A percentile compares a stretch with the other conserved stretches of the same genome.
These are phyloP conservation scores for Leonotis leonurus DNA, from an alignment of 257 asterid species.

Conservation along the genomic window DNA sequence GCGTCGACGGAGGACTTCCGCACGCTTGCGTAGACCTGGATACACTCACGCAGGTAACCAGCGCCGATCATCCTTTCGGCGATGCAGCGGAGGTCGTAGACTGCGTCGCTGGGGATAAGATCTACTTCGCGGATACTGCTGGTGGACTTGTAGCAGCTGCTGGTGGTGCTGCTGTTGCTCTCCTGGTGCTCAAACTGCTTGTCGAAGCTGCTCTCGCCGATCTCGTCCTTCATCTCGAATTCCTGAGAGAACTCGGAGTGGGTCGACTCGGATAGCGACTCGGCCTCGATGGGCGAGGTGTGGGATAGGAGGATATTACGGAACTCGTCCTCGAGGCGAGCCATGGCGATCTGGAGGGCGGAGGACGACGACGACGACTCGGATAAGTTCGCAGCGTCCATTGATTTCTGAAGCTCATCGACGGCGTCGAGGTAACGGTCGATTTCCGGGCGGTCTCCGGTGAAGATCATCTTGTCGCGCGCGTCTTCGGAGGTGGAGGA, in stretches of 20 bases:
- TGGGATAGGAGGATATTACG: slow-evolving; percentile 66
- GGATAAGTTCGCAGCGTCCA: slow-evolving; percentile 37
- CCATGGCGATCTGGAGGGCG: slow-evolving; percentile 90
- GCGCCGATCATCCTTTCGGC: slow-evolving; percentile 78
- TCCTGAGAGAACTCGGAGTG: slow-evolving; percentile 36
- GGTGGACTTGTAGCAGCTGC: slow-evolving; percentile 40
- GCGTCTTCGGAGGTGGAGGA: slow-evolving; percentile 69
- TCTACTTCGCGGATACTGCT: slow-evolving; percentile 67
- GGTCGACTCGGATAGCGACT: slow-evolving; percentile 41
- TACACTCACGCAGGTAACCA: slow-evolving; percentile 65
- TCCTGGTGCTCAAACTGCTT: slow-evolving; percentile 60
- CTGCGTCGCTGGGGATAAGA: slow-evolving; percentile 62
- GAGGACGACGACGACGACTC: slow-evolving; percentile 33
- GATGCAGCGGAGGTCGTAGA: slow-evolving; percentile 66
- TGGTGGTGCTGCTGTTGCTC: slow-evolving; percentile 42
- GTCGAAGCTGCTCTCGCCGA: slow-evolving; percentile 25
- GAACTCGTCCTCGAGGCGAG: slow-evolving; percentile 93
- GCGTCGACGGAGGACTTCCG: slow-evolving; percentile 63
- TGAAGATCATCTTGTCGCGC: slow-evolving; percentile 69
- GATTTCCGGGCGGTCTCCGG: slow-evolving; percentile 66
- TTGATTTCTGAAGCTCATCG: slow-evolving; percentile 62
- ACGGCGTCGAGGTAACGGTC: slow-evolving; percentile 75
- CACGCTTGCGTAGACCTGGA: slow-evolving; percentile 80
- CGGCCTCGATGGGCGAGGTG: slow-evolving; percentile 57
- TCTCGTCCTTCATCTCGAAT: slow-evolving; percentile 30